Evolutionary conservation across 345 rosid genomes (phyloP), one percentile per base, ranked within the genome.

Genomic region (Brassica rapa): DNA sequence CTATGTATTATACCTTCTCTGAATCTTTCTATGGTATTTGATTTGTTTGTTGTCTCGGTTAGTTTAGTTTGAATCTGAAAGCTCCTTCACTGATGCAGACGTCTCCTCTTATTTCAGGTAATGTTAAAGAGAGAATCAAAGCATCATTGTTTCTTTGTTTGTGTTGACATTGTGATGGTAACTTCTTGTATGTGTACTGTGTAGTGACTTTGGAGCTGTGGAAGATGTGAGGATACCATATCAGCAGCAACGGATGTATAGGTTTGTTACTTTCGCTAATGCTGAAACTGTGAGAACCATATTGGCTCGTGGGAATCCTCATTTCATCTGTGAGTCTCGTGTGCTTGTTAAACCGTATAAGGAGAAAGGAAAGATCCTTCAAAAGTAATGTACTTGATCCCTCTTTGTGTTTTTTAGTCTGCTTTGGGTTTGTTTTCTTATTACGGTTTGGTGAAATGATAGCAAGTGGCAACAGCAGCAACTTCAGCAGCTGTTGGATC

Each of bases 261-360:
- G 98, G 33, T 94, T 94, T 82, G 98, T 94, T 64, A 89, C 97
- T 8, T 94, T 94, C 57, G 82, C 87, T 78, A 82, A 75, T 69
- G 83, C 96, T 14, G 97, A 89, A 82, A 91, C 98, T 3, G 98
- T 89, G 83, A 89, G 83, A 83, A 88, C 75, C 79, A 86, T 94
- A 81, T 82, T 92, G 83, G 85, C 90, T 9, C 80, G 89, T 71
- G 97, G 98, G 37, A 94, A 94, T 72, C 93, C 97, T 76, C 98
- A 94, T 83, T 91, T 89, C 66, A 91, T 94, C 15, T 88, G 97
- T 71, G 91, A 91, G 79, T 94, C 96, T 1, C 95, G 97, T 2
- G 98, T 94, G 43, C 89, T 91, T 46, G 98, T 94, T 33, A 94
- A 92, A 82, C 98, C 97, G 10, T 92, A 92, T 87, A 92, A 89